Conservation (phyloP, 441 rosid genomes). For the Geranium incanum region DNA sequence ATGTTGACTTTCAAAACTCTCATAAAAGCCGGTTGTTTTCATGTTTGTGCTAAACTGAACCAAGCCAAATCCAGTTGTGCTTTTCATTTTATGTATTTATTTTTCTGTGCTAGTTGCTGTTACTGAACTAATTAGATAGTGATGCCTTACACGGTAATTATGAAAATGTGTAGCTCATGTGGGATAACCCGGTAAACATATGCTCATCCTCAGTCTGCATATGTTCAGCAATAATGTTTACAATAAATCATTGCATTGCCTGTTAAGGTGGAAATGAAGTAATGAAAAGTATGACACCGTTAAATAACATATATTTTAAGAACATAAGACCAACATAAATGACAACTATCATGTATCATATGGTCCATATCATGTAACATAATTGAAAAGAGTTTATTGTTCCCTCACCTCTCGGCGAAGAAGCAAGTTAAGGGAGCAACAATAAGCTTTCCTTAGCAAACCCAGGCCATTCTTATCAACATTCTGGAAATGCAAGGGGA, state of each 20-base stretch:
- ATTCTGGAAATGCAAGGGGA: slow-evolving; percentile 40
- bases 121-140: not conserved
- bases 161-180: not conserved
- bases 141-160: not conserved
- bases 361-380: slow-evolving; percentile 11
- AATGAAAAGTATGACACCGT: not conserved
- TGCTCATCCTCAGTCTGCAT: not conserved
- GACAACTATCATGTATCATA: not conserved
- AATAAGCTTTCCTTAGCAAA: slow-evolving; percentile 88
- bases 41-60: not conserved
- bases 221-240: not conserved
- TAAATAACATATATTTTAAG: not conserved
- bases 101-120: not conserved
- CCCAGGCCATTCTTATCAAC: slow-evolving; percentile 90
- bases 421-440: slow-evolving; percentile 90
- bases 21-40: not conserved
- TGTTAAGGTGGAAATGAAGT: not conserved
- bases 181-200: not conserved
- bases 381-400: slow-evolving; percentile 16
- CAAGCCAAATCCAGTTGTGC: not conserved
- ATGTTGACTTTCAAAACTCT: too few species aligned
- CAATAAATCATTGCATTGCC: not conserved
- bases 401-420: slow-evolving; percentile 91
- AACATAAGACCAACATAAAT: not conserved
- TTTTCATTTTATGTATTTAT: not conserved